A percentile compares a stretch with the other conserved stretches of the same genome.
Conservation (phyloP, 805 yeast species). For the Hanseniaspora pseudoguilliermondii region DNA sequence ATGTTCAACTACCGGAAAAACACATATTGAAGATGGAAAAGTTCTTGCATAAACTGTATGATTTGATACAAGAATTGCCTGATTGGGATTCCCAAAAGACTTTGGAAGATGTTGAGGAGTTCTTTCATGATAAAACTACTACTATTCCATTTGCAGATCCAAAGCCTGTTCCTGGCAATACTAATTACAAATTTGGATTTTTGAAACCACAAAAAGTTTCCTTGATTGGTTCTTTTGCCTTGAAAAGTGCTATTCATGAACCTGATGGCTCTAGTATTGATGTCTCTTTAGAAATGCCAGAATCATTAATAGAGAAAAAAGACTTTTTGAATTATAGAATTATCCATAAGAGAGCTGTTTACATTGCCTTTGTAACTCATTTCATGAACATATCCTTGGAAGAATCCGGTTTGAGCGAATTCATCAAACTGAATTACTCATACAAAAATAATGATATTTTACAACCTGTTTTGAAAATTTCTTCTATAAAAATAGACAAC, state of each 20-base stretch:
- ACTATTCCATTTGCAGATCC: conserved; percentile 84
- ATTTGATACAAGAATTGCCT: conserved; percentile 52
- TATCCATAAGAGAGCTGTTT: conserved; percentile 78
- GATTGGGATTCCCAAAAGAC: conserved; percentile 35
- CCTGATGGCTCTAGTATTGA: conserved; percentile 62
- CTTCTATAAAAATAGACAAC: conserved; percentile 30
- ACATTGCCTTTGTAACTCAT: conserved; percentile 65
- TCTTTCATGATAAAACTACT: conserved; percentile 40
- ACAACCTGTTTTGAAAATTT: conserved; percentile 59
- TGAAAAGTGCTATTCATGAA: conserved; percentile 63
- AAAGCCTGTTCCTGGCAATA: conserved; percentile 46
- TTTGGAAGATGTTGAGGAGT: conserved; percentile 46
- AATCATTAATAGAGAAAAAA: conserved; percentile 59
- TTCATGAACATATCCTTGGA: conserved; percentile 42
- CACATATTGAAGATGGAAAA: conserved; percentile 57
- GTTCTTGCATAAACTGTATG: conserved; percentile 61
- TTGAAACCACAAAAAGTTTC: conserved; percentile 54
- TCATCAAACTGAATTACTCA: conserved; percentile 45
- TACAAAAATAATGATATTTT: conserved; percentile 65
- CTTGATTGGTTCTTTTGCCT: conserved; percentile 78
- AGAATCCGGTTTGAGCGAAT: conserved; percentile 37
- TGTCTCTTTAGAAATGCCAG: conserved; percentile 72
- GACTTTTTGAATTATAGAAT: conserved; percentile 86
- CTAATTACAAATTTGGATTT: conserved; percentile 61
- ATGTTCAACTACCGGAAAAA: conserved; percentile 59